phyloP scores from a whole-genome alignment of 768 basidiomycete species.

The Phanerodontia chrysosporium region DNA sequence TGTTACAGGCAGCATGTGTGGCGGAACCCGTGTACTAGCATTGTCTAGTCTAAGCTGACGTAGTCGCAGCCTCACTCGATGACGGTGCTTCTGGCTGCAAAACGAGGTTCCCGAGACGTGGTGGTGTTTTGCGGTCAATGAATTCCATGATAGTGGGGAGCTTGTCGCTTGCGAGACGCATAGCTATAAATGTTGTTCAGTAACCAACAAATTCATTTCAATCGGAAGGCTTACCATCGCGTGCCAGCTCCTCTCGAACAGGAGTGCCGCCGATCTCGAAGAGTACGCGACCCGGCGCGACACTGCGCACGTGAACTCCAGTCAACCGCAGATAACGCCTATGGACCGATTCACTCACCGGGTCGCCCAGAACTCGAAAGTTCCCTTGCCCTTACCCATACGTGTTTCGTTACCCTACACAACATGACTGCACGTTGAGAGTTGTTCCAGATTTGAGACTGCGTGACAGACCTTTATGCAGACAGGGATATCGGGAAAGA shows the following conservation, averaged over 20 bases:
- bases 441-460: background rate
- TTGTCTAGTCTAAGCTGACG: too few relatives aligned
- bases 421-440: background rate
- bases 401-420: constrained; percentile 91
- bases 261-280: constrained; percentile 91
- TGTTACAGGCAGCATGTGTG: too few relatives aligned
- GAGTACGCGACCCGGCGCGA: constrained; percentile 83
- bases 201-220: too few relatives aligned
- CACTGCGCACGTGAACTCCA: constrained; percentile 40
- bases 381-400: constrained; percentile 99
- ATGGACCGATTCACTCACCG: constrained; percentile 45
- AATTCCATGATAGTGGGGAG: constrained; percentile 89
- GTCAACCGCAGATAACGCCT: constrained; percentile 1
- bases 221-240: constrained; percentile 60
- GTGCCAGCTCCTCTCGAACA: constrained; percentile 88
- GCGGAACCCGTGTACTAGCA: too few relatives aligned
- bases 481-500: constrained; percentile 96
- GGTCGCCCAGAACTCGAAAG: constrained; percentile 96
- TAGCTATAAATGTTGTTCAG: too few relatives aligned
- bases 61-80: background rate
- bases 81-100: constrained; percentile 24
- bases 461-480: constrained; percentile 77
- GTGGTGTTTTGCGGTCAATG: constrained; percentile 61
- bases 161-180: constrained; percentile 84
- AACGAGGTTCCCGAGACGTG: constrained; percentile 69